phyloP scores from a whole-genome alignment of 2,329 filamentous ascomycete species.

The Coniella vitis region DNA sequence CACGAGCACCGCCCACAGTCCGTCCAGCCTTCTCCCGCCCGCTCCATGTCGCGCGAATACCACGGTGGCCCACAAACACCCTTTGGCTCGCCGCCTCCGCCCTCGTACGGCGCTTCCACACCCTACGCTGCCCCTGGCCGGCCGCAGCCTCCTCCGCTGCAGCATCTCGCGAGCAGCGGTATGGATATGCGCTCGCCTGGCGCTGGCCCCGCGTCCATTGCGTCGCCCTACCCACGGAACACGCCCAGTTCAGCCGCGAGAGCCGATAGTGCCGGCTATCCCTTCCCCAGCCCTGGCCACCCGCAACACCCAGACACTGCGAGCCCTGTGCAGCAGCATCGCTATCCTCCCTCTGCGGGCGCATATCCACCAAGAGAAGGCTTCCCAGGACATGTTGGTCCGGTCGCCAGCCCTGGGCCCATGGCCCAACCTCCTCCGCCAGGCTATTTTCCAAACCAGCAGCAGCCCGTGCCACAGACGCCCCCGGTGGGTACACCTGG shows the following conservation, averaged over 20 bases:
- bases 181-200: conserved; percentile 46
- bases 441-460: conserved; percentile 4
- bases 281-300: conserved; percentile 35
- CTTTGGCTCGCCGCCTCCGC: conserved; percentile 20
- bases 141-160: conserved; percentile 38
- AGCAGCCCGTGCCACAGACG: conserved; percentile 38
- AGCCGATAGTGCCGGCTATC: conserved; percentile 37
- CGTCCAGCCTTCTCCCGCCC: conserved; percentile 42
- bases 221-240: conserved; percentile 46
- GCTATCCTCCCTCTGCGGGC: conserved; percentile 37
- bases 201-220: conserved; percentile 34
- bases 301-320: conserved; percentile 32
- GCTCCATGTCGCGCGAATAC: conserved; percentile 41
- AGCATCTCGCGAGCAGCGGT: conserved; percentile 36
- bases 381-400: conserved; percentile 33
- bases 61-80: conserved; percentile 24
- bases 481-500: conserved; percentile 41
- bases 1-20: conserved; percentile 41
- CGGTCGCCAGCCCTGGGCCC: conserved; percentile 22
- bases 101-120: conserved; percentile 22
- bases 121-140: conserved; percentile 30
- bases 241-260: conserved; percentile 40
- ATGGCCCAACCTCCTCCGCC: conserved; percentile 23
- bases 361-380: conserved; percentile 39
- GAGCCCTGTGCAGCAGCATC: conserved; percentile 47